Percentiles rank a stretch among this genome's conserved stretches.
Evolutionary conservation across 2,329 filamentous ascomycete species (phyloP).

Genomic region (Ascocoryne sarcoides): DNA sequence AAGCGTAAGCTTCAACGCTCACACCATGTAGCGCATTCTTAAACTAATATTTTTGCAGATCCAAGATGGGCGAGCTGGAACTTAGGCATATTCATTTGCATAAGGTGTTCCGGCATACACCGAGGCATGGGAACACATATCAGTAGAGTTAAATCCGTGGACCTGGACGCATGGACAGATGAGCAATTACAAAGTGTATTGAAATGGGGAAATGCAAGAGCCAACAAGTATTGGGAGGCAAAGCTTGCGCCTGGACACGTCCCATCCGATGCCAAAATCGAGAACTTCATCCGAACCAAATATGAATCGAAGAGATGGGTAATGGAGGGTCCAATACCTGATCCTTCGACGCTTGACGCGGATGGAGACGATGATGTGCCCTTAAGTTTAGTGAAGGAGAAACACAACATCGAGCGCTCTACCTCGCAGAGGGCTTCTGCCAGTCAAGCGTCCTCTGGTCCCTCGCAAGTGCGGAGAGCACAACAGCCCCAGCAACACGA

Average conservation of each 20-base stretch:
- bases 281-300: slow-evolving; percentile 99
- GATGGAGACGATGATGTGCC: slow-evolving; percentile 79
- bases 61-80: slow-evolving; percentile 99
- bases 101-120: slow-evolving; percentile 96
- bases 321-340: slow-evolving; percentile 94
- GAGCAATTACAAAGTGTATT: slow-evolving; percentile 92
- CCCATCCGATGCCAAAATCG: slow-evolving; percentile 94
- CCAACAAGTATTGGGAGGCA: slow-evolving; percentile 98
- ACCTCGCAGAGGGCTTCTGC: slow-evolving; percentile 26
- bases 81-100: slow-evolving; percentile 92
- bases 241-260: slow-evolving; percentile 87
- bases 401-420: slow-evolving; percentile 51
- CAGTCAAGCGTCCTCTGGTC: slow-evolving; percentile 18
- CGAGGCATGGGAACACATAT: slow-evolving; percentile 99
- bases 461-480: slow-evolving; percentile 31
- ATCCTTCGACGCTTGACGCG: slow-evolving; percentile 76
- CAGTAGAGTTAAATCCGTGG: slow-evolving; percentile 94
- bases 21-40: neutral
- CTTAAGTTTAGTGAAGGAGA: slow-evolving; percentile 55
- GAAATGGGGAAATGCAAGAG: slow-evolving; percentile 90
- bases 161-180: slow-evolving; percentile 97
- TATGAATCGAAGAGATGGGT: slow-evolving; percentile 98
- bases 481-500: slow-evolving; percentile 60
- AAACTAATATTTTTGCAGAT: slow-evolving; percentile 44
- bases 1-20: slow-evolving; percentile 58